These are phyloP conservation scores for Cryphonectria radicalis DNA, from an alignment of 2,329 filamentous ascomycete species.

Conservation along the genomic window DNA sequence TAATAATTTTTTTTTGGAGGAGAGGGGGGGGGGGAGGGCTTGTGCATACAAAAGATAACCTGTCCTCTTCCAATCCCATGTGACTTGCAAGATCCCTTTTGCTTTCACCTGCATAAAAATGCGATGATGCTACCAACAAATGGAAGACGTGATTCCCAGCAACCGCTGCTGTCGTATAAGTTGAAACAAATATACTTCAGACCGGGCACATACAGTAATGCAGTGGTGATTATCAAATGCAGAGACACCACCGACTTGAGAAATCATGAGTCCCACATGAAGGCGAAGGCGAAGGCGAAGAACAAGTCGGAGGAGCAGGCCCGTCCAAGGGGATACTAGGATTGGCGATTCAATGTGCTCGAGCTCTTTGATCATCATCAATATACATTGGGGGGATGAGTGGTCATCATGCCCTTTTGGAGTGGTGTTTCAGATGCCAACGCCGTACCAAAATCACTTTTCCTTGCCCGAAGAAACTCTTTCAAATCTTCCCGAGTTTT, in stretches of 20 bases:
- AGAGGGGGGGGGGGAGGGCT: too few relatives aligned
- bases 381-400: conserved; percentile 25
- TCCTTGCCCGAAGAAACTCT: neutral
- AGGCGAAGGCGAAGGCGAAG: too few relatives aligned
- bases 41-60: neutral
- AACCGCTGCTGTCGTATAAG: neutral
- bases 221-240: neutral
- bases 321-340: conserved; percentile 3
- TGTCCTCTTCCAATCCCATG: neutral
- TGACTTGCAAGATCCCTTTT: neutral
- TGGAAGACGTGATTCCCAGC: neutral
- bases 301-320: neutral
- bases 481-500: conserved; percentile 13
- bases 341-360: conserved; percentile 13
- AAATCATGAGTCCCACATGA: neutral
- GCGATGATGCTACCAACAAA: neutral
- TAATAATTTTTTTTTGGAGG: neutral
- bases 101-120: neutral
- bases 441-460: conserved; percentile 14
- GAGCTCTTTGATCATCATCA: conserved; percentile 16
- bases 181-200: neutral
- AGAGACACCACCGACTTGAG: neutral
- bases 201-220: neutral
- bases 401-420: conserved; percentile 23
- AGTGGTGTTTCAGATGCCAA: conserved; percentile 31